Conservation (phyloP, 2,329 filamentous ascomycete species). For the Fusarium sp. region DNA sequence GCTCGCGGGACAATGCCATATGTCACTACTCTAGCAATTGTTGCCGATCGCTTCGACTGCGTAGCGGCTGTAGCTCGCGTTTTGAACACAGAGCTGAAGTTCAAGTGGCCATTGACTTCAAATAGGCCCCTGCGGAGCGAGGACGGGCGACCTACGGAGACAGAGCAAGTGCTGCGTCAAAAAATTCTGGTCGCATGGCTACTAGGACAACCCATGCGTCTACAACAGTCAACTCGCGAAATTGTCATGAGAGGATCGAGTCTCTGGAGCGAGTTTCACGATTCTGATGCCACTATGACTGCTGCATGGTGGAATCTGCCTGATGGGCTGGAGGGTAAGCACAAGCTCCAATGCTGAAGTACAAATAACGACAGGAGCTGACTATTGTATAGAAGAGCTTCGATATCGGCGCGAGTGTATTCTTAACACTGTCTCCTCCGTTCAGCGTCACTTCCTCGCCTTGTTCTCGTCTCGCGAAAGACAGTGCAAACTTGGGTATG, state of each 20-base stretch:
- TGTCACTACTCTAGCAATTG: slow-evolving; percentile 74
- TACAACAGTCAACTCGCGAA: slow-evolving; percentile 72
- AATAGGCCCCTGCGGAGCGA: slow-evolving; percentile 54
- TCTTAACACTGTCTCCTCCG: slow-evolving; percentile 75
- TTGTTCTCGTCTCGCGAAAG: slow-evolving; percentile 74
- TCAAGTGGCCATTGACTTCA: slow-evolving; percentile 66
- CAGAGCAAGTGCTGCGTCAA: slow-evolving; percentile 76
- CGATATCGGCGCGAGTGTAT: slow-evolving; percentile 74
- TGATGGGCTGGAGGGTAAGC: slow-evolving; percentile 72
- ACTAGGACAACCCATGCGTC: slow-evolving; percentile 70
- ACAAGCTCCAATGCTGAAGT: background rate
- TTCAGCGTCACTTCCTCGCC: slow-evolving; percentile 74
- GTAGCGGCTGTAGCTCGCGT: slow-evolving; percentile 66
- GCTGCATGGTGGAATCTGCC: slow-evolving; percentile 81
- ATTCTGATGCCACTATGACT: slow-evolving; percentile 47
- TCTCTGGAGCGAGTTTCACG: slow-evolving; percentile 63
- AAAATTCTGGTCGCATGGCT: slow-evolving; percentile 76
- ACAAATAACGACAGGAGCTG: background rate
- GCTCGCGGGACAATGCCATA: slow-evolving; percentile 66
- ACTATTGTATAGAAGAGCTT: slow-evolving; percentile 67
- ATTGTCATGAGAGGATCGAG: slow-evolving; percentile 74
- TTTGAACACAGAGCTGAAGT: slow-evolving; percentile 62
- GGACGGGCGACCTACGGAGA: slow-evolving; percentile 56
- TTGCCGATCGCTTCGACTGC: slow-evolving; percentile 81
- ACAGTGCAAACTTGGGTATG: slow-evolving; percentile 81